A percentile compares a stretch with the other conserved stretches of the same genome.
These are phyloP conservation scores for Penicillium paneum DNA, from an alignment of 2,329 filamentous ascomycete species.

Conservation along the genomic window DNA sequence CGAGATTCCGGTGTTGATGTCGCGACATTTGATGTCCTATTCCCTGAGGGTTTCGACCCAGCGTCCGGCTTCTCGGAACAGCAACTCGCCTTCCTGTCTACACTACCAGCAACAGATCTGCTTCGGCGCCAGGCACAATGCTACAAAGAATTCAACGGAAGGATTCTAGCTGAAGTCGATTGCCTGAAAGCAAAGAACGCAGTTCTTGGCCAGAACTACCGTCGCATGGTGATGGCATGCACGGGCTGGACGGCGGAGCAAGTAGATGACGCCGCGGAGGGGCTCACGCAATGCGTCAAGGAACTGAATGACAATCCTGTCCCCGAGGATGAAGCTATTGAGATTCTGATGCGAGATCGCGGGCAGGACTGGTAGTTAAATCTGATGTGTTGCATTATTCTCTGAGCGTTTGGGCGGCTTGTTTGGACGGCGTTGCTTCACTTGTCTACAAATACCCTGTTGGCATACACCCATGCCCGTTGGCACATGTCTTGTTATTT, in stretches of 20 bases:
- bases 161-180: conserved; percentile 64
- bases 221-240: conserved; percentile 82
- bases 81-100: conserved; percentile 44
- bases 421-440: conserved; percentile 19
- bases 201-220: conserved; percentile 82
- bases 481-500: conserved; percentile 19
- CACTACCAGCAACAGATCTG: conserved; percentile 58
- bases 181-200: conserved; percentile 74
- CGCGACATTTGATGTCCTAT: conserved; percentile 35
- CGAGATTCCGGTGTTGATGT: conserved; percentile 39
- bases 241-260: conserved; percentile 73
- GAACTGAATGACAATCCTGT: conserved; percentile 61
- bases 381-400: conserved; percentile 6
- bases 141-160: conserved; percentile 65
- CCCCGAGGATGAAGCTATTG: conserved; percentile 44
- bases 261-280: conserved; percentile 76
- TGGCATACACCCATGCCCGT: conserved; percentile 18
- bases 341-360: conserved; percentile 45
- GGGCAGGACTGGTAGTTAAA: conserved; percentile 43
- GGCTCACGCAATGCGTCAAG: conserved; percentile 80
- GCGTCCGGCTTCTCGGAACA: conserved; percentile 39
- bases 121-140: conserved; percentile 68
- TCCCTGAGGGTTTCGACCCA: conserved; percentile 42
- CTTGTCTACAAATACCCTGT: conserved; percentile 24
- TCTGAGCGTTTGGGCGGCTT: conserved; percentile 22